Percentiles rank a stretch among this genome's conserved stretches.
phyloP scores from a whole-genome alignment of 345 rosid genomes.

The Sonneratia alba region DNA sequence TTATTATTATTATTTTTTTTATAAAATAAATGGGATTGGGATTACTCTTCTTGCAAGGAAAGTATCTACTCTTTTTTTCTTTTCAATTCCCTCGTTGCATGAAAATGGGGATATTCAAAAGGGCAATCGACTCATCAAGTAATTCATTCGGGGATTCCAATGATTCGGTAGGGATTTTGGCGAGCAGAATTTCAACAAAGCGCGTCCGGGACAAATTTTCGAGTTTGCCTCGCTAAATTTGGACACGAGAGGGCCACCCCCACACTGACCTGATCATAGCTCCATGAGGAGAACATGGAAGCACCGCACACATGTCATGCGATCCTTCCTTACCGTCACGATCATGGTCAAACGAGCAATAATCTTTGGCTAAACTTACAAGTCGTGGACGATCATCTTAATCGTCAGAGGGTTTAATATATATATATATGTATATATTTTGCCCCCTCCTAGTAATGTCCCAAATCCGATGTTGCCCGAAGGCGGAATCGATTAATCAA shows the following conservation, averaged over 20 bases:
- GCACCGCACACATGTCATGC: too few species aligned
- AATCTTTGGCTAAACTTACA: too few species aligned
- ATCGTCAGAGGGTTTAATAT: too few species aligned
- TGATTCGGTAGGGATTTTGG: conserved; percentile 3
- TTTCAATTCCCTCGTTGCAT: not conserved
- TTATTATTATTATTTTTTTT: too few species aligned
- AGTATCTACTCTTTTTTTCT: not conserved
- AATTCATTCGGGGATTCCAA: not conserved
- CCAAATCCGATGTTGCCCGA: too few species aligned
- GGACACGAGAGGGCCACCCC: not conserved
- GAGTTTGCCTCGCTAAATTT: not conserved
- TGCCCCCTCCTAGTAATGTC: too few species aligned
- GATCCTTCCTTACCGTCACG: too few species aligned
- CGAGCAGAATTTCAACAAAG: conserved; percentile 2
- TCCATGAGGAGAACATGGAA: not conserved
- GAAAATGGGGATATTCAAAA: conserved; percentile 4
- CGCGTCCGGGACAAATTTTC: not conserved
- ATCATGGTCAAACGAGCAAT: too few species aligned
- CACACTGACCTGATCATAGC: not conserved
- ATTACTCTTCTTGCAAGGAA: conserved; percentile 3
- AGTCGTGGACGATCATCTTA: too few species aligned
- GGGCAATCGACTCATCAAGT: not conserved
- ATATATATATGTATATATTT: too few species aligned
- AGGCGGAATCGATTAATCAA: too few species aligned
- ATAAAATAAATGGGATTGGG: not conserved